Evolutionary conservation across 768 basidiomycete genomes (phyloP).

Genomic region (Leccinum subgranulosum): DNA sequence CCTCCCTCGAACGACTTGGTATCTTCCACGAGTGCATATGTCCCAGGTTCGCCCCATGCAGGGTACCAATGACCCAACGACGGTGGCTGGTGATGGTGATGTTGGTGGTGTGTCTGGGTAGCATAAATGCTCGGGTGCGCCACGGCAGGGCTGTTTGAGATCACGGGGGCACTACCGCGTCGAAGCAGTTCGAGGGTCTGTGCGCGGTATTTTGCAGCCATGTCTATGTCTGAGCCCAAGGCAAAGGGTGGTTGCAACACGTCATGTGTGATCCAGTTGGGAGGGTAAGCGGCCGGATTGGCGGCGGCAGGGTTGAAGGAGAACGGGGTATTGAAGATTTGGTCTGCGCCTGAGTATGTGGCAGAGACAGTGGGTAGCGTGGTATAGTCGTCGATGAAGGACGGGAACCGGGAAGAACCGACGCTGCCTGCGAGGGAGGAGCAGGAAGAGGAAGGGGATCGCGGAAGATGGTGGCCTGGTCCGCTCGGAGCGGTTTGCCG

Average conservation of each 20-base stretch:
- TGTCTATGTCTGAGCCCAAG: constrained; percentile 34
- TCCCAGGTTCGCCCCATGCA: constrained; percentile 24
- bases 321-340: constrained; percentile 33
- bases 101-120: constrained; percentile 4
- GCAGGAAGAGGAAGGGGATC: constrained; percentile 28
- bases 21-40: constrained; percentile 27
- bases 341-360: constrained; percentile 21
- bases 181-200: constrained; percentile 43
- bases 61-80: constrained; percentile 22
- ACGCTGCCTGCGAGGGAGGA: constrained; percentile 17
- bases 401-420: constrained; percentile 24
- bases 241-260: constrained; percentile 19
- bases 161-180: constrained; percentile 24
- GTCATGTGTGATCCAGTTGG: constrained; percentile 19
- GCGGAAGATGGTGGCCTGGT: constrained; percentile 56
- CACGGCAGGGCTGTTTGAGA: background rate
- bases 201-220: constrained; percentile 44
- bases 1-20: constrained; percentile 25
- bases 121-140: constrained; percentile 17
- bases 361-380: constrained; percentile 27
- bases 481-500: constrained; percentile 77
- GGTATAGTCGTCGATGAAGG: constrained; percentile 41
- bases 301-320: constrained; percentile 21
- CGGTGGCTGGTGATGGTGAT: constrained; percentile 10
- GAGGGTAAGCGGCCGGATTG: constrained; percentile 12